Evolutionary conservation across 2,329 filamentous ascomycete species (phyloP).

Genomic region (Tolypocladium inflatum): DNA sequence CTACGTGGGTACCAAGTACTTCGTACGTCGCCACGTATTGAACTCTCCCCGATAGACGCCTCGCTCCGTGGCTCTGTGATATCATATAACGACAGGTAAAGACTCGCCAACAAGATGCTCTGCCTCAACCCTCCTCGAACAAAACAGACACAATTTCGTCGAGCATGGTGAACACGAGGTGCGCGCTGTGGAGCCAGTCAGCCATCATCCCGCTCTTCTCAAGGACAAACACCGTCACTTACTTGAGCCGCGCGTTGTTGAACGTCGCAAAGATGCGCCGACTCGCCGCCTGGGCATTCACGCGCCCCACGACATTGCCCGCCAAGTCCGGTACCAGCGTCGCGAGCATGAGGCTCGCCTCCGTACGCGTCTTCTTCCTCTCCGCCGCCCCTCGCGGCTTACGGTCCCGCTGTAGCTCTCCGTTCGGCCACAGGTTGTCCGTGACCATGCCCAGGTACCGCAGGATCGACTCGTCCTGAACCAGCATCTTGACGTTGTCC

Average conservation of each 20-base stretch:
- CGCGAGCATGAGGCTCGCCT: constrained; percentile 81
- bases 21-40: neutral
- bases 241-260: constrained; percentile 89
- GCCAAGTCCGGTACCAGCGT: constrained; percentile 86
- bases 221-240: constrained; percentile 22
- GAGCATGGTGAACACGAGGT: constrained; percentile 60
- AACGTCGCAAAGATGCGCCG: constrained; percentile 81
- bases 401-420: constrained; percentile 39
- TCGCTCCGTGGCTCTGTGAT: neutral
- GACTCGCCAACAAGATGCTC: neutral
- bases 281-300: constrained; percentile 85
- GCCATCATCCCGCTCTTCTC: neutral
- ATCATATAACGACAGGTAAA: neutral
- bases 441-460: constrained; percentile 66
- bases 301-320: constrained; percentile 83
- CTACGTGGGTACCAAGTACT: neutral
- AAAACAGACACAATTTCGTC: constrained; percentile 60
- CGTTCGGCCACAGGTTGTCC: constrained; percentile 75
- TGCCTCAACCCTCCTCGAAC: constrained; percentile 36
- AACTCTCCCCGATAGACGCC: neutral
- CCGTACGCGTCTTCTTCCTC: constrained; percentile 70
- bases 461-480: constrained; percentile 70
- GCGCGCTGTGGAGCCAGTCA: constrained; percentile 39
- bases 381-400: constrained; percentile 57
- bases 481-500: constrained; percentile 64